Percentiles rank a stretch among this genome's conserved stretches.
Evolutionary conservation across 495 filamentous ascomycete genomes (phyloP).

Genomic region (Hyaloscypha bicolor): DNA sequence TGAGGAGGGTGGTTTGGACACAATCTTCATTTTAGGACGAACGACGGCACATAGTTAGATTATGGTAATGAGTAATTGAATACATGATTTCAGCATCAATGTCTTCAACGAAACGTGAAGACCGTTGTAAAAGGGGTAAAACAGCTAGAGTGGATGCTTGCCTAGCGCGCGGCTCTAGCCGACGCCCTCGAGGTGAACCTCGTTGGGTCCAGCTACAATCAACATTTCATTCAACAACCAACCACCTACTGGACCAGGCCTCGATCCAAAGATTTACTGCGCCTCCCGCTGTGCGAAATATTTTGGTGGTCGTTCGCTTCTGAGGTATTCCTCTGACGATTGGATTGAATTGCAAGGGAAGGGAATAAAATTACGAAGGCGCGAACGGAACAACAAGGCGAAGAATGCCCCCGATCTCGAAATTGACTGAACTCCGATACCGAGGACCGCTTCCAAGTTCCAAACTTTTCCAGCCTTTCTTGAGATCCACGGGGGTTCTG

Average conservation of each 20-base stretch:
- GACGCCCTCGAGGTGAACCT: background rate
- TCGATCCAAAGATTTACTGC: background rate
- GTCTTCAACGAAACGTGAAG: conserved; percentile 1
- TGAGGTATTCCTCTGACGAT: background rate
- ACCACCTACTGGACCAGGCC: background rate
- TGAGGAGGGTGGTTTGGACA: background rate
- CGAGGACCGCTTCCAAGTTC: background rate
- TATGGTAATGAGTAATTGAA: background rate
- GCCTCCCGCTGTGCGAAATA: background rate
- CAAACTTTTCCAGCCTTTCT: background rate
- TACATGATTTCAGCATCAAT: background rate
- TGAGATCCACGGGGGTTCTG: background rate
- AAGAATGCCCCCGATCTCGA: background rate
- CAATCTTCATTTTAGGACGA: background rate
- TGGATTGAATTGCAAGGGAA: background rate
- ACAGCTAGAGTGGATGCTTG: background rate
- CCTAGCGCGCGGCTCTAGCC: background rate
- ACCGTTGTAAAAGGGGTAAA: background rate
- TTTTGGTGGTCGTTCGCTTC: background rate
- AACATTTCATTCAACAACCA: background rate
- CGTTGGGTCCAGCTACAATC: background rate
- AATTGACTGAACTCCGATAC: background rate
- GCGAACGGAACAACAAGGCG: background rate
- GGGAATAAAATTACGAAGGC: background rate
- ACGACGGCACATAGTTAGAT: background rate